Percentiles rank a stretch among this genome's conserved stretches.
These are phyloP conservation scores for Phytopythium delawarense DNA, from an alignment of 352 stramenopile species.

Conservation along the genomic window DNA sequence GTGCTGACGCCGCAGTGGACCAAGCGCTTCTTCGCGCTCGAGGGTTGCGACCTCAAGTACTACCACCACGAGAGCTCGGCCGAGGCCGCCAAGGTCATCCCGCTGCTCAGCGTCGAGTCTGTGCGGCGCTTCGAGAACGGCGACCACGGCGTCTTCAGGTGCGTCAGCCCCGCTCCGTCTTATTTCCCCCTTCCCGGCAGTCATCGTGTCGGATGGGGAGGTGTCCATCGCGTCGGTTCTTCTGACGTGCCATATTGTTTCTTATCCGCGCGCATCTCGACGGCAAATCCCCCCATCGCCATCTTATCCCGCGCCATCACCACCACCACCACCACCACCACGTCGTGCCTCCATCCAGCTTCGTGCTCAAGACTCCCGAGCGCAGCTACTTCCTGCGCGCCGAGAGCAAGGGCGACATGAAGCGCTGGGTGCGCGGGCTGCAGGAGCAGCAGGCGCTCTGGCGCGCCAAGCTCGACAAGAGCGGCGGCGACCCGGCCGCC, in stretches of 20 bases:
- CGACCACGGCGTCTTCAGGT: slow-evolving; percentile 70
- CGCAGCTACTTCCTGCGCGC: slow-evolving; percentile 79
- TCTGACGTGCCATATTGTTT: slow-evolving; percentile 6
- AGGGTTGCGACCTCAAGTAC: slow-evolving; percentile 77
- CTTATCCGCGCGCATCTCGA: slow-evolving; percentile 3
- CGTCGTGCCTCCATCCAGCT: slow-evolving; percentile 28
- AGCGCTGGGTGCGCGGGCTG: slow-evolving; percentile 79
- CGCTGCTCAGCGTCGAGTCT: slow-evolving; percentile 70
- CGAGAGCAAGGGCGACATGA: slow-evolving; percentile 86
- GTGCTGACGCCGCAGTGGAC: slow-evolving; percentile 77
- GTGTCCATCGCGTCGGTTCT: background rate
- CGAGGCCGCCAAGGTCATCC: slow-evolving; percentile 66
- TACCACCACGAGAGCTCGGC: slow-evolving; percentile 59
- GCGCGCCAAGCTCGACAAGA: slow-evolving; percentile 42
- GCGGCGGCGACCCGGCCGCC: slow-evolving; percentile 32
- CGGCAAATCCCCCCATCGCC: background rate
- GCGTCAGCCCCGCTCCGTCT: background rate
- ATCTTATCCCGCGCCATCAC: background rate
- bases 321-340: background rate
- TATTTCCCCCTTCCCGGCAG: background rate
- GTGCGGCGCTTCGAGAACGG: slow-evolving; percentile 80
- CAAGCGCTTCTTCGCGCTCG: slow-evolving; percentile 76
- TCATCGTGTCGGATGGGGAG: background rate
- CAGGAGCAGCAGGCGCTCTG: slow-evolving; percentile 81
- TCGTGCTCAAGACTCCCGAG: slow-evolving; percentile 71